Evolutionary conservation across 2,329 filamentous ascomycete genomes (phyloP).

Genomic region (Claviceps sp.): DNA sequence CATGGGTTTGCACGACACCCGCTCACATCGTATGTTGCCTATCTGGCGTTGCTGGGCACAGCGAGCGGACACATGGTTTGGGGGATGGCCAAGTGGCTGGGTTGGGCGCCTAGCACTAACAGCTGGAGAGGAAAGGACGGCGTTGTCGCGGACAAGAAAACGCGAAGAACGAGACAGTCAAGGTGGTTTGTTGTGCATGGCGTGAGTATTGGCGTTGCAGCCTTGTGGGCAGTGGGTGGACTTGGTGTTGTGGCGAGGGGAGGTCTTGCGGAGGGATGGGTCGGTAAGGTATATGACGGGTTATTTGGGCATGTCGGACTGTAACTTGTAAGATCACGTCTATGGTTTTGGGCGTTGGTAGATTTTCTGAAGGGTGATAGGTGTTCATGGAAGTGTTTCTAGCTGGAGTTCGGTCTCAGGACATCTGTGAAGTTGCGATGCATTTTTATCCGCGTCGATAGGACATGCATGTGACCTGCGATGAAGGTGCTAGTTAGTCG

Average conservation of each 20-base stretch:
- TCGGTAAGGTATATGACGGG: constrained; percentile 66
- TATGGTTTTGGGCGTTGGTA: too few relatives aligned
- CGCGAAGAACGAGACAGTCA: constrained; percentile 42
- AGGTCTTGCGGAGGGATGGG: constrained; percentile 61
- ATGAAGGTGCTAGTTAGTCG: too few relatives aligned
- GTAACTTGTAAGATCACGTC: constrained; percentile 9
- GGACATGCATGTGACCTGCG: too few relatives aligned
- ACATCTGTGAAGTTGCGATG: too few relatives aligned
- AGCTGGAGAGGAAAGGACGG: constrained; percentile 30
- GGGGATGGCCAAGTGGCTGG: constrained; percentile 75
- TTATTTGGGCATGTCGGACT: constrained; percentile 29
- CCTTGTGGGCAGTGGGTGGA: constrained; percentile 70
- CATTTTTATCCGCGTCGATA: too few relatives aligned
- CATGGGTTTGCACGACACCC: constrained; percentile 72
- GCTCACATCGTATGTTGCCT: constrained; percentile 52
- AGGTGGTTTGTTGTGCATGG: constrained; percentile 62
- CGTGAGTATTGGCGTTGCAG: constrained; percentile 40
- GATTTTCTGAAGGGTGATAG: too few relatives aligned
- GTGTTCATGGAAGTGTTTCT: too few relatives aligned
- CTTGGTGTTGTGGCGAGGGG: constrained; percentile 64
- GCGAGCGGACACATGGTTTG: constrained; percentile 70
- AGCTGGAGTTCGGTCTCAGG: too few relatives aligned
- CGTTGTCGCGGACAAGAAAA: constrained; percentile 33
- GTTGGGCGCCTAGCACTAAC: constrained; percentile 43
- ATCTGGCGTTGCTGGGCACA: constrained; percentile 50